Conservation (phyloP, 371 early-diverging fungal species). For the Rhizopus arrhizus region DNA sequence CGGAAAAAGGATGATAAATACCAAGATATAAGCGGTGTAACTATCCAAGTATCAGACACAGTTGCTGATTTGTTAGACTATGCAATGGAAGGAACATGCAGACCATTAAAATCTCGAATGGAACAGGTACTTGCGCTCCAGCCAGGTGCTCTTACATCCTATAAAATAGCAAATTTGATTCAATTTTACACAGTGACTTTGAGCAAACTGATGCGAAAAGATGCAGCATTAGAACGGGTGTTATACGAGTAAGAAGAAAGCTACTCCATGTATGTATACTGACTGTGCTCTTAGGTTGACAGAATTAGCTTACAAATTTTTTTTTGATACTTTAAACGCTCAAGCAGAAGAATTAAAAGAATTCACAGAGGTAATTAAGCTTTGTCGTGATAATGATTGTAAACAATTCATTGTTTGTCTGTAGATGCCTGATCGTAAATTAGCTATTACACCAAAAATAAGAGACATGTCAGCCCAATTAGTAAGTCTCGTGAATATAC, state of each 20-base stretch:
- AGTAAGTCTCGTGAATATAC: constrained; percentile 35
- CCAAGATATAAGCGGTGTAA: constrained; percentile 15
- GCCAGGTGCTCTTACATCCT: constrained; percentile 69
- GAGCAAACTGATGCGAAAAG: constrained; percentile 59
- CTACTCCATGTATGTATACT: too few species aligned
- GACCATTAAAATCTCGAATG: constrained; percentile 78
- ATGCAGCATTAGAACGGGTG: constrained; percentile 56
- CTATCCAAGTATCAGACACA: constrained; percentile 28
- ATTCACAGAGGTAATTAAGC: constrained; percentile 46
- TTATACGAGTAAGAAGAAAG: constrained; percentile 58
- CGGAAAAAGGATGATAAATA: constrained; percentile 23
- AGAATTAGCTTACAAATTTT: constrained; percentile 68
- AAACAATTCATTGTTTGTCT: not conserved
- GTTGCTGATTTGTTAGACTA: constrained; percentile 63
- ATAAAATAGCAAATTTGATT: constrained; percentile 72
- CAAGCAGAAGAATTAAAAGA: constrained; percentile 70
- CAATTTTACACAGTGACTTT: constrained; percentile 79
- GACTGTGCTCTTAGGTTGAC: constrained; percentile 45
- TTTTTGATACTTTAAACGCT: constrained; percentile 67
- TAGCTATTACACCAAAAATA: constrained; percentile 64
- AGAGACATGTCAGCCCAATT: constrained; percentile 71
- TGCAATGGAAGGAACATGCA: constrained; percentile 73
- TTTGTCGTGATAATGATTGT: not conserved
- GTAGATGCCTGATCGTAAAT: constrained; percentile 62
- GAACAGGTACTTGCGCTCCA: constrained; percentile 78